phyloP scores from a whole-genome alignment of 495 filamentous ascomycete species.

The Tuber umbilicatum region DNA sequence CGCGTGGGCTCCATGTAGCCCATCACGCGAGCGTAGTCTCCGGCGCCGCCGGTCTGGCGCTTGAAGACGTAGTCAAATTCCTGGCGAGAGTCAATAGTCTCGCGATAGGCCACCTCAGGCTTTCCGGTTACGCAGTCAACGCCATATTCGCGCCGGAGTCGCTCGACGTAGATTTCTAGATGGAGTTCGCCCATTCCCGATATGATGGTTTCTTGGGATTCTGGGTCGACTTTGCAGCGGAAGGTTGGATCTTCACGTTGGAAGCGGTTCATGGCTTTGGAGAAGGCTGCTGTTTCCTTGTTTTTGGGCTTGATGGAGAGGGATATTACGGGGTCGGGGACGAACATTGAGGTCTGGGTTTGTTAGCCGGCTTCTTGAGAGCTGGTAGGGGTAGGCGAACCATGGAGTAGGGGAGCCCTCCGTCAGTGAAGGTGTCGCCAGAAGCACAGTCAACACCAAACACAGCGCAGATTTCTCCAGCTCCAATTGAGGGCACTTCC shows the following conservation, averaged over 20 bases:
- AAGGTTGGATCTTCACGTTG: constrained; percentile 98
- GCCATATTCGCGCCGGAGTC: constrained; percentile 94
- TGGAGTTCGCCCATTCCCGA: constrained; percentile 98
- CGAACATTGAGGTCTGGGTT: constrained; percentile 77
- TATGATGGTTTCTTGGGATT: constrained; percentile 93
- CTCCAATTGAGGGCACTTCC: constrained; percentile 81
- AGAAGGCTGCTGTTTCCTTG: constrained; percentile 90
- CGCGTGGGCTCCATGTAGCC: constrained; percentile 87
- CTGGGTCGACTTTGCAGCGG: constrained; percentile 81
- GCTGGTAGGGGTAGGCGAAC: constrained; percentile 12
- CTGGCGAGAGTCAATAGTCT: constrained; percentile 72
- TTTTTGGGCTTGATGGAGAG: constrained; percentile 95
- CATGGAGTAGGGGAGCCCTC: constrained; percentile 87
- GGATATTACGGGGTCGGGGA: constrained; percentile 96
- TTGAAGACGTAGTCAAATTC: constrained; percentile 90
- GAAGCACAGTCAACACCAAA: constrained; percentile 98
- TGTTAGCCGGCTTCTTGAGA: constrained; percentile 6
- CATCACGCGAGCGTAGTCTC: constrained; percentile 89
- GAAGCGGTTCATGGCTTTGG: constrained; percentile 98
- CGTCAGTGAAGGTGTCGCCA: constrained; percentile 97
- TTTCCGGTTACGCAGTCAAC: constrained; percentile 93
- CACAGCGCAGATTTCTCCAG: constrained; percentile 96
- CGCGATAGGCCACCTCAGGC: constrained; percentile 95
- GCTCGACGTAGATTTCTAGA: constrained; percentile 95
- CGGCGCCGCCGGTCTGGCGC: constrained; percentile 93